Conservation (phyloP, 306 rosid genomes). For the Heteromeles arbutifolia region DNA sequence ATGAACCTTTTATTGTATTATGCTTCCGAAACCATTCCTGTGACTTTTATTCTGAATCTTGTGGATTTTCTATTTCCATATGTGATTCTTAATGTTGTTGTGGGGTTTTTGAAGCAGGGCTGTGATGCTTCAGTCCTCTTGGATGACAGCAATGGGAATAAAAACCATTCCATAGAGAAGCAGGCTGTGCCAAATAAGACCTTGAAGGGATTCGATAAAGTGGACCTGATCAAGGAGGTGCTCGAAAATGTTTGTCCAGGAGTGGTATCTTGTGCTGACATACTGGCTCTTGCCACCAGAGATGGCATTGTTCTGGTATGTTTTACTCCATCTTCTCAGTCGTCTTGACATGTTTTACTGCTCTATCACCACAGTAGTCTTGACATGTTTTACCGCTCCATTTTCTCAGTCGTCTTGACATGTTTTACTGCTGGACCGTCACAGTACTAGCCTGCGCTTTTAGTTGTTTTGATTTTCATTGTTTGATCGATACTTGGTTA, state of each 20-base stretch:
- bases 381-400: not conserved
- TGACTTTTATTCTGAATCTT: not conserved
- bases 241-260: conserved; percentile 37
- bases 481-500: not conserved
- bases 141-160: conserved; percentile 42
- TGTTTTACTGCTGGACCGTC: too few relatives aligned
- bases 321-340: not conserved
- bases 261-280: conserved; percentile 33
- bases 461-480: not conserved
- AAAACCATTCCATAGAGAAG: conserved; percentile 47
- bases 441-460: too few relatives aligned
- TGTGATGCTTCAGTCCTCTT: conserved; percentile 43
- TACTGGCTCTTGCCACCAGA: not conserved
- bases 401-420: not conserved
- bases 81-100: not conserved
- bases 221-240: conserved; percentile 33
- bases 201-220: conserved; percentile 29
- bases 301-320: conserved; percentile 26
- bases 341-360: not conserved
- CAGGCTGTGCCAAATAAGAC: conserved; percentile 69
- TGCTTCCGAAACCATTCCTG: not conserved
- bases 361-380: too few relatives aligned
- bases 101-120: conserved; percentile 22
- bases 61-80: not conserved
- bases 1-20: not conserved